Base-by-base conservation (phyloP, 2,329 filamentous ascomycete species). In the Aureobasidium namibiae region DNA sequence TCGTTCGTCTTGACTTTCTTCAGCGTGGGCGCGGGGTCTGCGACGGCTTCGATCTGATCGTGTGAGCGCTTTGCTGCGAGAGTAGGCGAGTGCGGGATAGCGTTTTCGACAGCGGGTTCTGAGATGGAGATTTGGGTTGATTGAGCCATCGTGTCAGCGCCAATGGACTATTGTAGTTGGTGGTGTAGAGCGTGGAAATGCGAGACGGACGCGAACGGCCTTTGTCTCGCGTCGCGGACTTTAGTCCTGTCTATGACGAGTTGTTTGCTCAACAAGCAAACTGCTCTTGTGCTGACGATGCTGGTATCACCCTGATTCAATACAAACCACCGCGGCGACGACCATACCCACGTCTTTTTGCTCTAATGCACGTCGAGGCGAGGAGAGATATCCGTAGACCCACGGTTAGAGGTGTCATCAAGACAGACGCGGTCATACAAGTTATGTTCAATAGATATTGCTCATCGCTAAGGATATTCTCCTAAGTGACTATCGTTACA, bases 1-100 rank as follows among this genome's bases (percentile, higher is more conserved):
- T 52, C 48, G 21, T 52, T 52, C 7, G 48, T 52, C 48, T 52
- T 52, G 34, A 39, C 48, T 52, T 52, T 52, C 48, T 52, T 52
- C 9, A 39, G 9, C 14, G 11, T 18, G 1, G 48, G 48, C 16
- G 23, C 48, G 21, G 9, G 33, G 4, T 52, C 48, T 7, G 48
- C 9, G 18, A 52, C 21, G 48, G 33, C 23, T 21, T 39, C 48
- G 24, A 52, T 18, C 8, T 52, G 48, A 2, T 52, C 48, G 48
- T 52, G 48, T 39, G 48, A 29, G 4, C 48, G 48, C 23, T 52
- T 52, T 6, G 48, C 48, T n/a, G 48, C 48, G 48, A 52, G 33
- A 10, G 33, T 34, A 3, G 48, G 33, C 16, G 48, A 52, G 10
- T 52, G 48, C 10, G 48, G 23, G 33, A 52, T 52, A 21, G 48